These are phyloP conservation scores for Phytopythium delawarense DNA, from an alignment of 352 stramenopile species.

Conservation along the genomic window DNA sequence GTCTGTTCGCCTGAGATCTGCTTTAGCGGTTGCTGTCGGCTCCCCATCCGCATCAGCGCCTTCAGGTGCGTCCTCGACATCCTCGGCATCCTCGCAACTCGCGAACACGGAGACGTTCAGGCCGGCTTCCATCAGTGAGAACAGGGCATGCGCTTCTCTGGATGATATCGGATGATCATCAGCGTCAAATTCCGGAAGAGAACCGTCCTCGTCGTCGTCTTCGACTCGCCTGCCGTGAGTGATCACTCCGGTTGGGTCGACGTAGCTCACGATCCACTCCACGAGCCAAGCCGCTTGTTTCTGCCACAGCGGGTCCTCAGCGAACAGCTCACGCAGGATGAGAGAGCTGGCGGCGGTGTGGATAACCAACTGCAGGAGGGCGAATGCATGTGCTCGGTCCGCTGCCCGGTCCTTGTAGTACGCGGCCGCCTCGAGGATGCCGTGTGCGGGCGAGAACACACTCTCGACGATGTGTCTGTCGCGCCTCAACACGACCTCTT, in stretches of 20 bases:
- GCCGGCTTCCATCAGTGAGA: background rate
- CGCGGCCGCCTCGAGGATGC: conserved; percentile 48
- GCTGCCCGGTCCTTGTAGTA: conserved; percentile 59
- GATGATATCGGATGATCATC: background rate
- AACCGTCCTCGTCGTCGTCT: background rate
- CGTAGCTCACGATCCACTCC: conserved; percentile 36
- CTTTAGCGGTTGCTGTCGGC: background rate
- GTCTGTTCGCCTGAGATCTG: background rate
- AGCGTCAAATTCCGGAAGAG: background rate
- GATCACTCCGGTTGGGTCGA: conserved; percentile 33
- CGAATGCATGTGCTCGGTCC: conserved; percentile 41
- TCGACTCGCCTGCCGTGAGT: background rate
- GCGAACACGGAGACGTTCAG: background rate
- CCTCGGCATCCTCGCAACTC: background rate
- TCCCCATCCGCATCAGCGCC: background rate
- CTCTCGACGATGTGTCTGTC: conserved; percentile 10
- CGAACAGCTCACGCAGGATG: conserved; percentile 39
- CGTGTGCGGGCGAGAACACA: conserved; percentile 49
- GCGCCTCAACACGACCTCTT: background rate
- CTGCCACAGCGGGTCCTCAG: conserved; percentile 20
- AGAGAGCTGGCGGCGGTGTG: conserved; percentile 19
- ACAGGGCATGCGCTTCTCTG: background rate
- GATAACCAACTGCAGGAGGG: conserved; percentile 52
- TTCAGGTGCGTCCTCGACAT: background rate
- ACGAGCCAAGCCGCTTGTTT: conserved; percentile 42